Conservation (phyloP, 371 early-diverging fungal genomes). For the Apophysomyces trapeziformis region DNA sequence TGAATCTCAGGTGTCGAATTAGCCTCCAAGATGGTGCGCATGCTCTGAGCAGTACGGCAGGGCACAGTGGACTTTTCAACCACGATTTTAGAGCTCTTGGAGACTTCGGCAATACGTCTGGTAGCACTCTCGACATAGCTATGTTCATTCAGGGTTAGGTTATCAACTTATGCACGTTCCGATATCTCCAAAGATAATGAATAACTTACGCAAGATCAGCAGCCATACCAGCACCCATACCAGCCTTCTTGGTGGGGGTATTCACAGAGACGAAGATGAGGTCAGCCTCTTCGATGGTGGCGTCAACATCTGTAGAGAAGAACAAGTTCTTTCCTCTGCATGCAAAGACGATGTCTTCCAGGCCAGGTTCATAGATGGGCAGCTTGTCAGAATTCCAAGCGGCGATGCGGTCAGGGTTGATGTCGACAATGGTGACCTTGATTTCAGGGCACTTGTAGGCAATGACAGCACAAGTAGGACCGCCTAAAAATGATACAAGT, state of each 20-base stretch:
- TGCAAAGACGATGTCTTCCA: slow-evolving; percentile 79
- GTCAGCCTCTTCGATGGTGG: slow-evolving; percentile 79
- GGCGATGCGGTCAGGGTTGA: slow-evolving; percentile 76
- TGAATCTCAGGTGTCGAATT: slow-evolving; percentile 74
- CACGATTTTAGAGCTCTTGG: slow-evolving; percentile 86
- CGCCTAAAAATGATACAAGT: slow-evolving; percentile 59
- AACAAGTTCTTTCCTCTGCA: slow-evolving; percentile 82
- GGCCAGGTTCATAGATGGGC: slow-evolving; percentile 92
- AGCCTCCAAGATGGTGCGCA: slow-evolving; percentile 87
- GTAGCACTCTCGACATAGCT: slow-evolving; percentile 89
- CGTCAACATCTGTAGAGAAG: slow-evolving; percentile 82
- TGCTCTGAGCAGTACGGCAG: slow-evolving; percentile 90
- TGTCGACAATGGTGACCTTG: slow-evolving; percentile 89
- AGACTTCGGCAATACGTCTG: slow-evolving; percentile 86
- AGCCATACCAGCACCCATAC: slow-evolving; percentile 82
- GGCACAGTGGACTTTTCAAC: slow-evolving; percentile 97
- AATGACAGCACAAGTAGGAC: slow-evolving; percentile 94
- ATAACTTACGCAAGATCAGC: slow-evolving; percentile 83
- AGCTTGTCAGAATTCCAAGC: slow-evolving; percentile 89
- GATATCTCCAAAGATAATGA: neutral
- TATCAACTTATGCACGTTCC: neutral
- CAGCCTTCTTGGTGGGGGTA: slow-evolving; percentile 84
- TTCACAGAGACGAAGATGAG: slow-evolving; percentile 91
- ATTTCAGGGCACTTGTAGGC: slow-evolving; percentile 89
- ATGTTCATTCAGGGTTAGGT: slow-evolving; percentile 4